Base-by-base conservation (phyloP, 306 rosid genomes). In the Malus sylvestris region DNA sequence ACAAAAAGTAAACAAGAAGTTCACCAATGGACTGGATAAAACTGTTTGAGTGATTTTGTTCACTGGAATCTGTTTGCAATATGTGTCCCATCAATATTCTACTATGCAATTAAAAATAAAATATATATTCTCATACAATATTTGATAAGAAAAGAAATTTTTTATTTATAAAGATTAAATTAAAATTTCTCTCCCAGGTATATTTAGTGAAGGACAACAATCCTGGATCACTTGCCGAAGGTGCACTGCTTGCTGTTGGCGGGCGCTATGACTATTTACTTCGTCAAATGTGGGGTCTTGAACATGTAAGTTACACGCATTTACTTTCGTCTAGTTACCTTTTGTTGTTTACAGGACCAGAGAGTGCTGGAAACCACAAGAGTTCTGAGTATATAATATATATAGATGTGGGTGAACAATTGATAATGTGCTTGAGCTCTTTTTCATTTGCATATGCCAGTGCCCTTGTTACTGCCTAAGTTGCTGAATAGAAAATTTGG, bases 241-340 rank as follows among this genome's bases (percentile, higher is more conserved):
- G 96, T 79, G 78, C 79, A 78, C 83, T 94, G 89, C 88, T 93
- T 76, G 93, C 97, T 81, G 87, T 86, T 75, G 98, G 97, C 27
- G 98, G 98, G 72, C 88, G 96, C 85, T 90, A 93, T 84, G 94
- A 93, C 85, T 85, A 85, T 84, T 79, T 91, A 86, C 89, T 93
- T 78, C 93, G 86, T 71, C 91, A 87, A 77, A 80, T 87, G 85
- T 87, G 94, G 96, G 84, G 82, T 78, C 85, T 45, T 65, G 87
- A 89, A 79, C 80, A 81, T 81, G 98, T 93, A 83, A 73, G 96
- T 81, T 82, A 45, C 68, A 35, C 66, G n/a, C 14, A 30, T 35
- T 0, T 16, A 71, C 30, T 71, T 52, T 55, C 66, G 35, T 71
- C 8, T 32, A 52, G n/a, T 71, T 58, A n/a, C 32, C n/a, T 55